Conservation (phyloP, 192 early-diverging fungal genomes). For the Fimicolochytrium jonesii region DNA sequence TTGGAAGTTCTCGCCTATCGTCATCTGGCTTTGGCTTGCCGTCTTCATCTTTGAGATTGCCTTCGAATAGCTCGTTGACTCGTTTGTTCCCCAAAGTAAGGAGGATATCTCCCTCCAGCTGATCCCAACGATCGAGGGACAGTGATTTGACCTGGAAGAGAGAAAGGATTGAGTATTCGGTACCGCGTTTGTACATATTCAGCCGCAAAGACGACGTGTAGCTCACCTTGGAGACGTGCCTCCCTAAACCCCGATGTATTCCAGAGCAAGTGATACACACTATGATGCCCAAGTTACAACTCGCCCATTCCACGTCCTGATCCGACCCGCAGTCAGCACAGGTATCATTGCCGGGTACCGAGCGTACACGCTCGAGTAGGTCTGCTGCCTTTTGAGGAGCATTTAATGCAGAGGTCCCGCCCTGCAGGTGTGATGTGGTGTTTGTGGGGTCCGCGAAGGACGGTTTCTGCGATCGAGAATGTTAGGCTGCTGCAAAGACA, state of each 20-base stretch:
- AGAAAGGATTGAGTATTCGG: too few relatives aligned
- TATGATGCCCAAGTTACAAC: constrained; percentile 73
- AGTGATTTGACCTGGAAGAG: constrained; percentile 52
- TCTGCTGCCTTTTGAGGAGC: too few relatives aligned
- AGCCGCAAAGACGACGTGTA: neutral
- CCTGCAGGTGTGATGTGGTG: neutral
- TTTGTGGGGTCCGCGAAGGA: constrained; percentile 12
- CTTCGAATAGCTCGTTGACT: constrained; percentile 52
- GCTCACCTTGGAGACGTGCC: constrained; percentile 79
- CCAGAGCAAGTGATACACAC: constrained; percentile 88
- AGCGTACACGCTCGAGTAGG: too few relatives aligned
- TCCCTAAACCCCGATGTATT: constrained; percentile 84
- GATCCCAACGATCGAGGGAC: constrained; percentile 83
- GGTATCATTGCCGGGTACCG: constrained; percentile 34
- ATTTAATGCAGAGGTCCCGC: neutral
- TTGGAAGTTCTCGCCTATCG: neutral
- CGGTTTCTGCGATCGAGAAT: constrained; percentile 5
- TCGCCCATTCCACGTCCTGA: constrained; percentile 78
- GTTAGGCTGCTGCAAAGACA: neutral
- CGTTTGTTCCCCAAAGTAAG: constrained; percentile 72
- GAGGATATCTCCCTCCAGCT: constrained; percentile 67
- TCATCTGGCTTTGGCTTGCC: constrained; percentile 24
- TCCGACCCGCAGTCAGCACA: constrained; percentile 56
- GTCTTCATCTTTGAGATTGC: constrained; percentile 8
- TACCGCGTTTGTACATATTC: too few relatives aligned